phyloP scores from a whole-genome alignment of 176 grass and related monocot genomes.

The Pontederia crassipes region DNA sequence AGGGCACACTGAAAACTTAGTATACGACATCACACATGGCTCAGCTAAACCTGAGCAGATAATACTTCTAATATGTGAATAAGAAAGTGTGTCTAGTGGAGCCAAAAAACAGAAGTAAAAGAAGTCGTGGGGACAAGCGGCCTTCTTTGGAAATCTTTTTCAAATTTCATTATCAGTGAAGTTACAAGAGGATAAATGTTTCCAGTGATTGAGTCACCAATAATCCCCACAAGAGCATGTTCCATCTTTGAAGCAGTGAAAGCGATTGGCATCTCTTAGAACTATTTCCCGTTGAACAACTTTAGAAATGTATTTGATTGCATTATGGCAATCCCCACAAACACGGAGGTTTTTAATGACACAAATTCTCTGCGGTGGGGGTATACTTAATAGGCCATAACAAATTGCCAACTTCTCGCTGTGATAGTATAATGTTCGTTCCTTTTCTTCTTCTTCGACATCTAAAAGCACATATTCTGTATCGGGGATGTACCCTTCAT shows the following conservation, averaged over 20 bases:
- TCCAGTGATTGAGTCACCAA: not conserved
- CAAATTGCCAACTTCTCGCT: constrained; percentile 21
- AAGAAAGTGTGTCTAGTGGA: no score
- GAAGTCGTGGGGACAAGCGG: no score
- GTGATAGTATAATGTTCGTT: constrained; percentile 7
- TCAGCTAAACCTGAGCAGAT: no score
- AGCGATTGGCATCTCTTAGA: constrained; percentile 11
- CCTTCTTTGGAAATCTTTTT: no score
- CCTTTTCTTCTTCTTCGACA: constrained; percentile 23
- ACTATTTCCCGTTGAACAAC: constrained; percentile 13
- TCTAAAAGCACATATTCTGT: constrained; percentile 16
- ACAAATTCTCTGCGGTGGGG: constrained; percentile 1
- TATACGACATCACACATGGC: no score
- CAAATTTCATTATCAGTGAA: not conserved
- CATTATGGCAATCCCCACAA: constrained; percentile 22
- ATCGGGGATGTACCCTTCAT: constrained; percentile 14
- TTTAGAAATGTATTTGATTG: constrained; percentile 23
- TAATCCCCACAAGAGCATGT: constrained; percentile 15
- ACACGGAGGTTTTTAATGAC: constrained; percentile 15
- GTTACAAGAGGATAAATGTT: not conserved
- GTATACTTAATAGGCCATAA: constrained; percentile 12
- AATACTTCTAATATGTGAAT: no score
- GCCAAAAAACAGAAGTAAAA: no score
- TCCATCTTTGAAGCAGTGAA: constrained; percentile 15
- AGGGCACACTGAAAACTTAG: no score